Percentiles rank a stretch among this genome's conserved stretches.
These are phyloP conservation scores for Tephrocybe sp. DNA, from an alignment of 768 basidiomycete genomes.

Conservation along the genomic window DNA sequence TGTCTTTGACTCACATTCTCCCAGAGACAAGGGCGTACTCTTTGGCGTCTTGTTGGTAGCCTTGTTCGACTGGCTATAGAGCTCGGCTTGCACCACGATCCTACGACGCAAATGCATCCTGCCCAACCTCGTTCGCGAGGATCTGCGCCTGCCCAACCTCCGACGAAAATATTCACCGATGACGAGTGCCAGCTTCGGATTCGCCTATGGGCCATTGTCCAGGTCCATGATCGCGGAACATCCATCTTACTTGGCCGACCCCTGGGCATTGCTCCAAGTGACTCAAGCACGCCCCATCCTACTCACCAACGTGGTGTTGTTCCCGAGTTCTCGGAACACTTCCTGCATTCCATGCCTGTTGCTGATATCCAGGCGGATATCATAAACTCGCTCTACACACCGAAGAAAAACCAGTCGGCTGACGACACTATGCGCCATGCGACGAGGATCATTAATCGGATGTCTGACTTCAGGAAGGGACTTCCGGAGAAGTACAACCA, in stretches of 20 bases:
- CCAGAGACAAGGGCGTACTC: constrained; percentile 84
- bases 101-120: constrained; percentile 56
- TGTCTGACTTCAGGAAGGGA: constrained; percentile 66
- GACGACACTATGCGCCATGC: constrained; percentile 77
- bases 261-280: constrained; percentile 78
- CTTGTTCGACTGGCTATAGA: constrained; percentile 82
- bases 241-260: constrained; percentile 86
- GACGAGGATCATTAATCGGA: constrained; percentile 75
- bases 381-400: constrained; percentile 82
- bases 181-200: constrained; percentile 80
- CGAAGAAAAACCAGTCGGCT: constrained; percentile 64
- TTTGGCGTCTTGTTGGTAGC: constrained; percentile 87
- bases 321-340: constrained; percentile 73
- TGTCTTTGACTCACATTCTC: constrained; percentile 10
- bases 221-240: constrained; percentile 86
- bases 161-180: constrained; percentile 53
- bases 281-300: constrained; percentile 79
- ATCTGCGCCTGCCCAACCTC: not conserved
- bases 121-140: constrained; percentile 29
- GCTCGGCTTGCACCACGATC: constrained; percentile 85
- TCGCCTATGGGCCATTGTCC: constrained; percentile 82
- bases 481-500: constrained; percentile 71
- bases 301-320: constrained; percentile 37
- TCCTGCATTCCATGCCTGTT: constrained; percentile 71
- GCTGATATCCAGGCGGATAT: constrained; percentile 89